A percentile compares a stretch with the other conserved stretches of the same genome.
These are phyloP conservation scores for Lentinula boryana DNA, from an alignment of 768 basidiomycete genomes.

Conservation along the genomic window DNA sequence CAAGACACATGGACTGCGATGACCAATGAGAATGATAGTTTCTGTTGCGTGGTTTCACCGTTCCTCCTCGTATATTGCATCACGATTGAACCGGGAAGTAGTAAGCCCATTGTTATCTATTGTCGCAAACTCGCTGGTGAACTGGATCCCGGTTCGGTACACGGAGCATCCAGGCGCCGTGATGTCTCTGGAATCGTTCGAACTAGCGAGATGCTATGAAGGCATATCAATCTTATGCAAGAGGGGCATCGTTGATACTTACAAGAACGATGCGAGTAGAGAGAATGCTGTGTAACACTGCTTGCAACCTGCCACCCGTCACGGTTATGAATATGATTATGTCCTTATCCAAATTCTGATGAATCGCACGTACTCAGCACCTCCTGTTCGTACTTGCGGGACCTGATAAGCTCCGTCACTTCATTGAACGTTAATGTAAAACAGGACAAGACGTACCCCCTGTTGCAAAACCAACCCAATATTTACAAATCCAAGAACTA, in stretches of 20 bases:
- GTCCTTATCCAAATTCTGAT: neutral
- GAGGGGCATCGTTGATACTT: neutral
- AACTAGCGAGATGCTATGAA: constrained; percentile 1
- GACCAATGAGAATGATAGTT: no score
- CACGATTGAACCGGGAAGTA: neutral
- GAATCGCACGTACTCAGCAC: constrained; percentile 11
- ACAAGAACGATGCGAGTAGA: constrained; percentile 15
- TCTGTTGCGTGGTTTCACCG: no score
- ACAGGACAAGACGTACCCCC: constrained; percentile 2
- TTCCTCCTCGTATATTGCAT: no score
- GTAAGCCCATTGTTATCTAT: neutral
- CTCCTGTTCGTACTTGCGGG: constrained; percentile 13
- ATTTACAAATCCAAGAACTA: constrained; percentile 13
- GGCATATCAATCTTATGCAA: neutral
- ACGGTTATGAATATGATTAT: neutral
- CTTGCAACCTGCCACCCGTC: constrained; percentile 12
- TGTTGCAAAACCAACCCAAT: constrained; percentile 13
- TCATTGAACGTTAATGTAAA: neutral
- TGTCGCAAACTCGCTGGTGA: neutral
- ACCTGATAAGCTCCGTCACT: neutral
- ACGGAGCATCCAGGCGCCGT: constrained; percentile 3
- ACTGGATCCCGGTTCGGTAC: neutral
- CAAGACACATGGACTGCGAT: no score
- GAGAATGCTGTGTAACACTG: constrained; percentile 15
- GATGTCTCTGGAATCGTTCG: constrained; percentile 1